Conservation (phyloP, 2,329 filamentous ascomycete genomes). For the Colletotrichum magnum region DNA sequence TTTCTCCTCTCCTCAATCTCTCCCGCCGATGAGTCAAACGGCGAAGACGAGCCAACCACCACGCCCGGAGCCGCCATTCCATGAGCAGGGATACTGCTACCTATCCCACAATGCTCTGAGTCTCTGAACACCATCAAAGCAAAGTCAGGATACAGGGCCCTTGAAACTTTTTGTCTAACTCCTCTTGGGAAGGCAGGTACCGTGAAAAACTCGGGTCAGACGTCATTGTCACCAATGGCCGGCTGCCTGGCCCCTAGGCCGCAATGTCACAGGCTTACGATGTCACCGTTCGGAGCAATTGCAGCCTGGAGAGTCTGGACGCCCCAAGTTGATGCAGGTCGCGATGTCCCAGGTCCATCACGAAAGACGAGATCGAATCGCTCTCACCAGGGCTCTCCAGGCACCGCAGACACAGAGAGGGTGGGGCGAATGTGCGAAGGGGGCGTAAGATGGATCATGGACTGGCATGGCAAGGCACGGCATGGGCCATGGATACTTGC, state of each 20-base stretch:
- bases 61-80: neutral
- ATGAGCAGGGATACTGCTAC: neutral
- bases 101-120: neutral
- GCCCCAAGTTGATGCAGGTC: constrained; percentile 28
- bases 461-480: too few relatives aligned
- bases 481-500: too few relatives aligned
- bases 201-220: neutral
- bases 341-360: neutral
- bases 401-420: neutral
- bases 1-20: neutral
- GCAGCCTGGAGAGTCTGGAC: neutral
- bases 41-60: constrained; percentile 26
- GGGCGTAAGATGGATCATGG: too few relatives aligned
- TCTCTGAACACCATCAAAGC: neutral
- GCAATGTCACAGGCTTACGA: neutral
- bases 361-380: constrained; percentile 9
- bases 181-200: neutral
- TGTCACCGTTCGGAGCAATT: neutral
- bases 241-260: constrained; percentile 15
- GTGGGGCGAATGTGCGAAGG: neutral
- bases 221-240: constrained; percentile 14
- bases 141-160: neutral
- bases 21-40: constrained; percentile 37
- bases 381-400: neutral
- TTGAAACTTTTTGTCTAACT: neutral